Conservation (phyloP, 2,329 filamentous ascomycete species). For the Stagonosporopsis chrysanthemi region DNA sequence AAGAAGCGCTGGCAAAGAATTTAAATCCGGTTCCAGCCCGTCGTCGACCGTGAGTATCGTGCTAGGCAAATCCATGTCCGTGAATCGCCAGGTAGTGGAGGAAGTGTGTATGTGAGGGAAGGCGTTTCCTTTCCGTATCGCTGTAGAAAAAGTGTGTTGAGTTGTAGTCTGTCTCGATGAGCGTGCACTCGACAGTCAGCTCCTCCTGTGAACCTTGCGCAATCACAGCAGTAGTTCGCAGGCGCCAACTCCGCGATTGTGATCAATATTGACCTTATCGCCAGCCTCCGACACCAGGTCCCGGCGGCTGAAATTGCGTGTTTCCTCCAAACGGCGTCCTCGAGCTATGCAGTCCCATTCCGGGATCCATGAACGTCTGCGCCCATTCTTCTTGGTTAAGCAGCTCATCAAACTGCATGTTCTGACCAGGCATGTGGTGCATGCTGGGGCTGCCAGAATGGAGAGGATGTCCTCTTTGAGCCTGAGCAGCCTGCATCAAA, state of each 20-base stretch:
- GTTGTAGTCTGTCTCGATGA: background rate
- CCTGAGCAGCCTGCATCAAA: slow-evolving; percentile 62
- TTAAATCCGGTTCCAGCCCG: slow-evolving; percentile 25
- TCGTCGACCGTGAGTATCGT: slow-evolving; percentile 27
- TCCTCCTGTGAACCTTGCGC: background rate
- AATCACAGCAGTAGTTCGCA: background rate
- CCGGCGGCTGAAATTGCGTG: slow-evolving; percentile 29
- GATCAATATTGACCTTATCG: slow-evolving; percentile 14
- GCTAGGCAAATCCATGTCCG: slow-evolving; percentile 19
- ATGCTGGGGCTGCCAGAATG: slow-evolving; percentile 31
- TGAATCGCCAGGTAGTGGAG: slow-evolving; percentile 10
- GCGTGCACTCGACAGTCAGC: background rate
- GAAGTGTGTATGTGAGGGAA: background rate
- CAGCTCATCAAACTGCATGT: slow-evolving; percentile 48
- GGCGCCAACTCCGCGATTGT: slow-evolving; percentile 5
- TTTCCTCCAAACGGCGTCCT: slow-evolving; percentile 31
- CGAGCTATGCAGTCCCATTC: slow-evolving; percentile 36
- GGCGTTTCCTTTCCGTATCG: background rate
- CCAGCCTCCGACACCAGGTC: slow-evolving; percentile 28
- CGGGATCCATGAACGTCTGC: slow-evolving; percentile 48
- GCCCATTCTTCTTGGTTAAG: slow-evolving; percentile 52
- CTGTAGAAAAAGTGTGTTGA: background rate
- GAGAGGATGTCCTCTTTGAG: slow-evolving; percentile 36
- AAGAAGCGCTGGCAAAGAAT: slow-evolving; percentile 13
- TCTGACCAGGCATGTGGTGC: slow-evolving; percentile 31